Conservation (phyloP, 2,329 filamentous ascomycete species). For the Xylaria sp. region DNA sequence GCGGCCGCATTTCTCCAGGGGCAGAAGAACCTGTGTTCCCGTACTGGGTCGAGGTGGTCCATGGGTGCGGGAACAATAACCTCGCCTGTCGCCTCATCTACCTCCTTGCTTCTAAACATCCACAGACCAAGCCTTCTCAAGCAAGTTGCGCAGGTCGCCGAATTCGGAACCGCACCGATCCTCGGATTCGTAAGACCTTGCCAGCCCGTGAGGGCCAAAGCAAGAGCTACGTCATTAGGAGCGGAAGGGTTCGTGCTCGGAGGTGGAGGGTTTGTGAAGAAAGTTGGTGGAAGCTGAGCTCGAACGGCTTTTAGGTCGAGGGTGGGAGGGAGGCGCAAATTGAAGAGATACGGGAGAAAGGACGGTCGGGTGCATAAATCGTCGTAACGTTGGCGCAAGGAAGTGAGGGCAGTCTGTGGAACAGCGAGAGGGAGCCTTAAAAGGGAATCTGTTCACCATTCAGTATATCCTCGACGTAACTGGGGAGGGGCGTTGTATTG, state of each 20-base stretch:
- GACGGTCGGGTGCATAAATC: conserved; percentile 66
- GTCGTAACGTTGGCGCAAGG: conserved; percentile 72
- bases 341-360: conserved; percentile 71
- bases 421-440: conserved; percentile 73
- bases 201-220: conserved; percentile 80
- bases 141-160: conserved; percentile 85
- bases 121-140: conserved; percentile 90
- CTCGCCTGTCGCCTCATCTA: conserved; percentile 62
- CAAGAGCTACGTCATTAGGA: conserved; percentile 72
- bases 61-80: conserved; percentile 70
- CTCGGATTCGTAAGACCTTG: conserved; percentile 68
- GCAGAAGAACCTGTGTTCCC: conserved; percentile 84
- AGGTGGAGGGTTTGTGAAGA: conserved; percentile 62
- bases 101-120: conserved; percentile 86
- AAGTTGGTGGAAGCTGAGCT: conserved; percentile 62
- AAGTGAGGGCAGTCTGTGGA: conserved; percentile 66
- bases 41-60: conserved; percentile 73
- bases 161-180: conserved; percentile 72
- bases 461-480: conserved; percentile 24
- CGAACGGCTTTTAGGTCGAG: conserved; percentile 64
- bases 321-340: conserved; percentile 65
- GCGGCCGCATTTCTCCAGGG: conserved; percentile 77
- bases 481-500: not conserved
- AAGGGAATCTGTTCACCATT: conserved; percentile 61
- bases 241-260: conserved; percentile 45